Conservation (phyloP, 139 green algal species). For the Chlamydomonas incerta region DNA sequence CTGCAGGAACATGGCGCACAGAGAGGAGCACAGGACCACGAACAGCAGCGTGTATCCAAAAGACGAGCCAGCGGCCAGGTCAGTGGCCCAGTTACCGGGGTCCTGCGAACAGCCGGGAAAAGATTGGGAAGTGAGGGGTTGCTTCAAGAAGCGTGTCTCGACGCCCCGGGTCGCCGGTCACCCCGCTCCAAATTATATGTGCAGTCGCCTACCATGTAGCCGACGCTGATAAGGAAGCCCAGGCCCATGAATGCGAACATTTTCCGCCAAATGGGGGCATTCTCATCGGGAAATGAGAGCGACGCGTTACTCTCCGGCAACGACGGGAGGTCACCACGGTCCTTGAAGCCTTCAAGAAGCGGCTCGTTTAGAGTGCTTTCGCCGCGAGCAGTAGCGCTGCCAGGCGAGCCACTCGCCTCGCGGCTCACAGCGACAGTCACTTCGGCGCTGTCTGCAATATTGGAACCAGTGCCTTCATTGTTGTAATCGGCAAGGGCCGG, state of each 20-base stretch:
- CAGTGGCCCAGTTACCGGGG: slow-evolving; percentile 69
- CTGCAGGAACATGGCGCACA: slow-evolving; percentile 71
- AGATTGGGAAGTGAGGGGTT: too few relatives aligned
- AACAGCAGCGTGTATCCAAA: slow-evolving; percentile 71
- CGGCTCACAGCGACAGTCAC: too few relatives aligned
- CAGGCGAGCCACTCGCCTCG: too few relatives aligned
- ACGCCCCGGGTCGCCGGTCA: too few relatives aligned
- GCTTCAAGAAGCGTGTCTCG: too few relatives aligned
- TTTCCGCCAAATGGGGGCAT: slow-evolving; percentile 45
- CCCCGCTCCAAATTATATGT: too few relatives aligned
- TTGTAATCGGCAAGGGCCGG: too few relatives aligned
- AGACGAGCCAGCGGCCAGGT: slow-evolving; percentile 49
- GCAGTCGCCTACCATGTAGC: slow-evolving; percentile 66
- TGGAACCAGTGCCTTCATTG: too few relatives aligned
- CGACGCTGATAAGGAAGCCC: slow-evolving; percentile 69
- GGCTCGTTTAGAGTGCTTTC: too few relatives aligned
- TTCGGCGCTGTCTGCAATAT: too few relatives aligned
- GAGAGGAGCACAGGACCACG: slow-evolving; percentile 62
- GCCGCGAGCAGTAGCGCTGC: too few relatives aligned
- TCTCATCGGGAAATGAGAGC: slow-evolving; percentile 43
- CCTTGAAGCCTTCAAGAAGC: not conserved
- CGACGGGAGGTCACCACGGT: slow-evolving; percentile 23
- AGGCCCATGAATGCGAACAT: slow-evolving; percentile 63
- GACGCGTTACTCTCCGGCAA: slow-evolving; percentile 61
- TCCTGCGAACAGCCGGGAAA: too few relatives aligned